Base-by-base conservation (phyloP, 805 yeast genomes). In the Candida ortonii region DNA sequence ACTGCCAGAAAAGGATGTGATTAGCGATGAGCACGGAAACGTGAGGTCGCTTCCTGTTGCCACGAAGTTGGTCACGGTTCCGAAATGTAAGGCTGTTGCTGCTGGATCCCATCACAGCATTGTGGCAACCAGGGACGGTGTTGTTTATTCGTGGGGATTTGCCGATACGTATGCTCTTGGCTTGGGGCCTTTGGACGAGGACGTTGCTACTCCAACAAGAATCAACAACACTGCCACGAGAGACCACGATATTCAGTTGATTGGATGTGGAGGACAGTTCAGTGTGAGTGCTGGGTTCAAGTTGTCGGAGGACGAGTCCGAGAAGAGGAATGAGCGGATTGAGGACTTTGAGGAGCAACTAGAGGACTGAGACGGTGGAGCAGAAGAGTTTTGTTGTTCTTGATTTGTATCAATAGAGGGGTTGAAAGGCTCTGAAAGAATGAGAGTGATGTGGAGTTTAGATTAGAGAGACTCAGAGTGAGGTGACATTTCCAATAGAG, bases 211-310 rank as follows among this genome's bases (percentile, higher is more conserved):
- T 14, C 99, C 98, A 27, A 84, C 96, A 1, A 76, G 90, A 59
- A 86, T 93, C 50, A 78, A 80, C 48, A 93, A 94, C 59, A 93
- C 97, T 4, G 99, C 99, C 2, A 88, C 97, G 1, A 83, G 78
- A 50, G 76, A 75, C 36, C 81, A 84, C 36, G 75, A 81, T 44
- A 86, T 93, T 48, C 55, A 67, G 27, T 45, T 77, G 28, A 73
- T 84, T 43, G 89, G 95, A n/a, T 93, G 93, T 29, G 99, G 99
- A 42, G 99, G 97, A 15, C 98, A 93, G 64, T 93, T 86, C 55
- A 83, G 95, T 34, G 82, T 88, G 7, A 75, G 90, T 56, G 97
- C 88, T 25, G 97, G 97, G 35, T 61, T 71, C 22, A 76, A 74
- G 49, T 53, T 70, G 44, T 73, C 67, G 34, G 80, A 75, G 41